A percentile compares a stretch with the other conserved stretches of the same genome.
These are phyloP conservation scores for Macrophomina pseudophaseolina DNA, from an alignment of 2,329 filamentous ascomycete species.

Conservation along the genomic window DNA sequence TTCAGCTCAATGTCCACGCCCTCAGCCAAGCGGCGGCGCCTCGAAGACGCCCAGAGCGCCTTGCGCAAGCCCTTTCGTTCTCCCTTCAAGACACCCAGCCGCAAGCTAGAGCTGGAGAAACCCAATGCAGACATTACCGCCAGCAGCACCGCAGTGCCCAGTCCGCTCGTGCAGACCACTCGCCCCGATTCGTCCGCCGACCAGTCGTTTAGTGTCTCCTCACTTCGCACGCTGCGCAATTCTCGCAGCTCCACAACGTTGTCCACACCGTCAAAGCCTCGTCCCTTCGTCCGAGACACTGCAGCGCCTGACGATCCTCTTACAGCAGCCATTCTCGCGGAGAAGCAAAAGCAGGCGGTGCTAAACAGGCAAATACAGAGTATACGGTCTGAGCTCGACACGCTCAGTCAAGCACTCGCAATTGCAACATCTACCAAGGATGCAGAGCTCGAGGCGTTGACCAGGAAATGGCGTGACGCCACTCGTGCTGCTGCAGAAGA, in stretches of 20 bases:
- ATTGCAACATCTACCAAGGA: constrained; percentile 49
- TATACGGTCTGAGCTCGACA: constrained; percentile 46
- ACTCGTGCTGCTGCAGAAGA: constrained; percentile 70
- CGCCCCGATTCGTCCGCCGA: constrained; percentile 1
- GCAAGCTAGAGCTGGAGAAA: constrained; percentile 3
- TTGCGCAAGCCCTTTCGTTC: constrained; percentile 76
- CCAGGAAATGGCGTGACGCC: constrained; percentile 65
- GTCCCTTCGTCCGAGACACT: constrained; percentile 21
- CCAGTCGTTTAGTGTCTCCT: constrained; percentile 32
- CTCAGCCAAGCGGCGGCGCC: constrained; percentile 66
- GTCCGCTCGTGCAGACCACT: constrained; percentile 16
- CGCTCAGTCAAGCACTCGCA: constrained; percentile 51
- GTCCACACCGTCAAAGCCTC: constrained; percentile 28
- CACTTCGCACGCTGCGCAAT: constrained; percentile 33
- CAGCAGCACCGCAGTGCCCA: constrained; percentile 18
- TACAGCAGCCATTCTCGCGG: constrained; percentile 1
- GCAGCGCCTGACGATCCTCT: constrained; percentile 12
- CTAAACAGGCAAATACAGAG: constrained; percentile 25
- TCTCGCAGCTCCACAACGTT: constrained; percentile 16
- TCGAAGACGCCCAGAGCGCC: constrained; percentile 62
- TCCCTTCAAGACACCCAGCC: constrained; percentile 59
- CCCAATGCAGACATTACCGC: constrained; percentile 10
- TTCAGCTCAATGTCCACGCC: constrained; percentile 52
- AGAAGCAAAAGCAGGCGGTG: constrained; percentile 23
- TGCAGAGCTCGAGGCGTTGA: constrained; percentile 61